Conservation (phyloP, 1,284 basidiomycete genomes). For the Sanguinoderma infundibulare region DNA sequence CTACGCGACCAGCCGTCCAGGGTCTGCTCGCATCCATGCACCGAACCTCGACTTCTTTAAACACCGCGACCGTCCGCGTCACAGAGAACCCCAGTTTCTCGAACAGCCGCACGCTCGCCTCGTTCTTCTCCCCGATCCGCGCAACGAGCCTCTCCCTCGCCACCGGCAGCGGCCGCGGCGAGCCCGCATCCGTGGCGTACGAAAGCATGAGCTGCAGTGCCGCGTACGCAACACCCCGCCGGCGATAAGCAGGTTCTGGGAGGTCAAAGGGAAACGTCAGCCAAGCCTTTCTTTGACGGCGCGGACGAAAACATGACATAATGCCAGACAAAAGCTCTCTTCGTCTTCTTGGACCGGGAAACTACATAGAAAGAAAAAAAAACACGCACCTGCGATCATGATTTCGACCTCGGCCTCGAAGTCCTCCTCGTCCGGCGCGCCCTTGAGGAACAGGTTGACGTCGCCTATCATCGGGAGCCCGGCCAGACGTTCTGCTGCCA, state of each 20-base stretch:
- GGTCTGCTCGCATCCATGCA: constrained; percentile 16
- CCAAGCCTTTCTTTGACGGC: no score
- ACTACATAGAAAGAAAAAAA: no score
- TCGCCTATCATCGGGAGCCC: constrained; percentile 85
- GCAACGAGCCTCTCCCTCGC: constrained; percentile 51
- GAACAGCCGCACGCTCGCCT: constrained; percentile 63
- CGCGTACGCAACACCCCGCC: constrained; percentile 70
- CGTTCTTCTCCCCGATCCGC: constrained; percentile 58
- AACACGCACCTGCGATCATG: constrained; percentile 78
- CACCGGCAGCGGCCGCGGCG: constrained; percentile 41
- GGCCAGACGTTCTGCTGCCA: constrained; percentile 41
- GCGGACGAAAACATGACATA: no score
- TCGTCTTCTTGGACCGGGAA: no score
- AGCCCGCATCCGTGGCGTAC: constrained; percentile 51
- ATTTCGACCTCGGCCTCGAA: constrained; percentile 74
- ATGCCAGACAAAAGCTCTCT: no score
- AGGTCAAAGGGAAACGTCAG: background rate
- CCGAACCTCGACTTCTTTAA: constrained; percentile 77
- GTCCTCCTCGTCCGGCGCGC: constrained; percentile 45
- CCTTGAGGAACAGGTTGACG: constrained; percentile 89
- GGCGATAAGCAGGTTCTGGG: constrained; percentile 61
- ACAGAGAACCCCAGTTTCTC: constrained; percentile 69
- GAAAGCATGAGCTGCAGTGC: constrained; percentile 69
- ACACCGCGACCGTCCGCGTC: constrained; percentile 71
- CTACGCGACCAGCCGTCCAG: constrained; percentile 17